Evolutionary conservation across 2,329 filamentous ascomycete species (phyloP), one percentile per base, ranked within the genome.

Genomic region (Trichophyton simii): DNA sequence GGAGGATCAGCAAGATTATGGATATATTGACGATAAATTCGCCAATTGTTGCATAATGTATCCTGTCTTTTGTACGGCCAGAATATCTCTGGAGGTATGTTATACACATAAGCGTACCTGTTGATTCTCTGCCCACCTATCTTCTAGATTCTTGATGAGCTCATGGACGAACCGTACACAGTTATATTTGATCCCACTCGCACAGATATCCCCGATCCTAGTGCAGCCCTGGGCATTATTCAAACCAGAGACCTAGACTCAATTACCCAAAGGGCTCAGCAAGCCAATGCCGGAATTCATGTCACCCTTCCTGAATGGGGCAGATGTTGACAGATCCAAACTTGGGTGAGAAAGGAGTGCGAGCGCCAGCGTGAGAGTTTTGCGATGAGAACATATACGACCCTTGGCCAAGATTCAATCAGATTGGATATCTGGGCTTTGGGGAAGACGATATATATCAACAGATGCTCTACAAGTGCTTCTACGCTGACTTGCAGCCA

Each of bases 91-190:
- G 41, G 11, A 55, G 38, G 60, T 62, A 54, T 5, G 13, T 11
- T 8, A 28, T 57, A 25, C 1, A 15, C 20, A 11, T 15, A 41
- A 6, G n/a, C 22, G 31, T 41, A n/a, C 7, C 15, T 41, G 11
- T n/a, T 52, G 13, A 7, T 28, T 18, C 46, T 61, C 42, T 55
- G 13, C 25, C 22, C 58, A 58, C 44, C 13, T 54, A 13, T 57
- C 18, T 60, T 41, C 44, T 46, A 60, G 61, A 46, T 62, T 5
- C 48, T 62, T 20, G 61, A 62, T n/a, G 61, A 62, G 22, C 60
- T 62, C 36, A 62, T 62, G 3, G 58, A 60, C 22, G 15, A 62
- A 11, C 22, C 58, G 34, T 62, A 57, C 22, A 36, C 20, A 41
- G 61, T 58, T 36, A 54, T 36, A 18, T 5, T 38, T 25, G 25